Conservation (phyloP, 306 rosid genomes). For the Malus asiatica region DNA sequence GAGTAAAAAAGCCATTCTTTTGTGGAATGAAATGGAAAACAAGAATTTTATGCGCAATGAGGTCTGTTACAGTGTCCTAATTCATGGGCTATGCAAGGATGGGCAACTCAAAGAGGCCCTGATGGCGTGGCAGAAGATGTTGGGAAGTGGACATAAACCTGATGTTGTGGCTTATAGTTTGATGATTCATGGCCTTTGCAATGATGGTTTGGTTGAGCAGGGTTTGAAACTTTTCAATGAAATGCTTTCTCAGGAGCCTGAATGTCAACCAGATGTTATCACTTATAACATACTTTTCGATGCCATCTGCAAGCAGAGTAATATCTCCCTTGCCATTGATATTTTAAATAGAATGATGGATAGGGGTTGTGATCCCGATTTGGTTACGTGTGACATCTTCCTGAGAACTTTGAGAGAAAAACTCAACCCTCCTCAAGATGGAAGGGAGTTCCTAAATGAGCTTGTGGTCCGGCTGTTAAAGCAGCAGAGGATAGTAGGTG, state of each 20-base stretch:
- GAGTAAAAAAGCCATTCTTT: slow-evolving; percentile 53
- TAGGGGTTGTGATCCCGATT: slow-evolving; percentile 77
- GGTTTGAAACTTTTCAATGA: slow-evolving; percentile 80
- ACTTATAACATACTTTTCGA: slow-evolving; percentile 69
- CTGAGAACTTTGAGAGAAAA: slow-evolving; percentile 62
- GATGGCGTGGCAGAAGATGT: slow-evolving; percentile 83
- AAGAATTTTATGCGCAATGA: slow-evolving; percentile 36
- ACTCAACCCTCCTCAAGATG: slow-evolving; percentile 72
- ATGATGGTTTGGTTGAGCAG: slow-evolving; percentile 54
- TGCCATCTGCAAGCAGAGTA: slow-evolving; percentile 57
- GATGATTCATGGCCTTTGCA: slow-evolving; percentile 87
- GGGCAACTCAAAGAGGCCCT: slow-evolving; percentile 71
- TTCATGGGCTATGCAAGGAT: slow-evolving; percentile 67
- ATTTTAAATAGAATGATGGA: slow-evolving; percentile 69
- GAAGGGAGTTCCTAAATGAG: slow-evolving; percentile 76
- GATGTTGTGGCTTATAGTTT: slow-evolving; percentile 93
- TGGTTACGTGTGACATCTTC: slow-evolving; percentile 61
- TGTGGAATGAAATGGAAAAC: slow-evolving; percentile 69
- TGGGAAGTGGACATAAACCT: slow-evolving; percentile 64
- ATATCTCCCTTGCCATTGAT: slow-evolving; percentile 59
- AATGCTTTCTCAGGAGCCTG: slow-evolving; percentile 63
- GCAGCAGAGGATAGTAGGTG: slow-evolving; percentile 49
- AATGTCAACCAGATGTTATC: slow-evolving; percentile 67
- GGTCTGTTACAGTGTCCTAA: slow-evolving; percentile 67
- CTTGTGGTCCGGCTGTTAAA: slow-evolving; percentile 64